Conservation (phyloP, 176 grass and related monocot genomes). For the Urochloa ruziziensis region DNA sequence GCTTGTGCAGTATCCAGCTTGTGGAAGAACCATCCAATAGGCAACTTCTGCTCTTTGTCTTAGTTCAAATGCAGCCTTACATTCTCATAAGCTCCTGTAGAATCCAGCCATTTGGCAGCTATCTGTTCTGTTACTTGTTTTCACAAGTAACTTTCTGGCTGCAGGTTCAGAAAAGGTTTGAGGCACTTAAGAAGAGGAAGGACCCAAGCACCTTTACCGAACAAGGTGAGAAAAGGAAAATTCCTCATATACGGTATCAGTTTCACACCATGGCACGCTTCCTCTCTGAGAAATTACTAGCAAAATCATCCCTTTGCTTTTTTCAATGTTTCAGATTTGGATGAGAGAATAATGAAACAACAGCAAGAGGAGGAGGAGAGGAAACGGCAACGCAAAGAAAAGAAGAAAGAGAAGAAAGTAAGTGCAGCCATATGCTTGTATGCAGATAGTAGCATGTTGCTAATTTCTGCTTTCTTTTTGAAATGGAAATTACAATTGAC, state of each 20-base stretch:
- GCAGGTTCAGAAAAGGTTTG: conserved; percentile 96
- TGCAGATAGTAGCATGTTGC: neutral
- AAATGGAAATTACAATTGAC: conserved; percentile 1
- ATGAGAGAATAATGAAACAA: conserved; percentile 95
- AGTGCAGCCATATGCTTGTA: neutral
- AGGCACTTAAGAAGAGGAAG: conserved; percentile 88
- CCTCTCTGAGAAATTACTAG: neutral
- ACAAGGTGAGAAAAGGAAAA: conserved; percentile 61
- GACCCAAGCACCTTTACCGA: conserved; percentile 74
- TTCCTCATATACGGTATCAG: neutral
- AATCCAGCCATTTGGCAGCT: neutral
- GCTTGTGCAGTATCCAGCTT: neutral
- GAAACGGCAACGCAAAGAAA: conserved; percentile 74
- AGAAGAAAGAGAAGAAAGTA: conserved; percentile 94
- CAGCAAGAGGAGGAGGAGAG: conserved; percentile 94
- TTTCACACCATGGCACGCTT: neutral
- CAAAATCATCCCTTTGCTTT: neutral
- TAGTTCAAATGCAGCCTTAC: neutral
- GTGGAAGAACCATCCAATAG: neutral
- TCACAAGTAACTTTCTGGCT: conserved; percentile 26
- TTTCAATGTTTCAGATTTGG: conserved; percentile 59
- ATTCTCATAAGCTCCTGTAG: neutral
- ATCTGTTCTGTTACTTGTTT: neutral
- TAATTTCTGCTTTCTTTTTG: neutral
- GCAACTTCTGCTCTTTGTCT: neutral